Evolutionary conservation across 768 basidiomycete species (phyloP).

Genomic region (Lentinula sp.): DNA sequence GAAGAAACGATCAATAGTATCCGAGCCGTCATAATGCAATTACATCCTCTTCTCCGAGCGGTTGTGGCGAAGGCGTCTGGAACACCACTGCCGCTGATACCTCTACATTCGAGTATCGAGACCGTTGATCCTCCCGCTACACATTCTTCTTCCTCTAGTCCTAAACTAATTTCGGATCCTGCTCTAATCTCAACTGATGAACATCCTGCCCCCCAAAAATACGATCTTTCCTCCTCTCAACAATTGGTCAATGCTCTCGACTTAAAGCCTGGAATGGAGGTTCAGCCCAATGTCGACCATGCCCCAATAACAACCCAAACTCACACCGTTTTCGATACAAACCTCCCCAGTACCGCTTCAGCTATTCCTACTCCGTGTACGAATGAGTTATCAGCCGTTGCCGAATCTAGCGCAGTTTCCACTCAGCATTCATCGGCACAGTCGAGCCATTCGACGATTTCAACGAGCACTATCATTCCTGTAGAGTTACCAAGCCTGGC

Average conservation of each 20-base stretch:
- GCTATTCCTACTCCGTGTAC: background rate
- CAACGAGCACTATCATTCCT: conserved; percentile 70
- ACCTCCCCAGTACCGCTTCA: background rate
- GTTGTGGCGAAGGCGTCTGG: conserved; percentile 46
- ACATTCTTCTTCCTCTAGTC: background rate
- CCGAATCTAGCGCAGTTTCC: background rate
- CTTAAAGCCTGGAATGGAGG: background rate
- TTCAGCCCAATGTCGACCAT: background rate
- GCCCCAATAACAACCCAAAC: background rate
- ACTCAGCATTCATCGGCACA: conserved; percentile 5
- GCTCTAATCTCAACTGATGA: background rate
- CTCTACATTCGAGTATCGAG: background rate
- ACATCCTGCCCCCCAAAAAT: background rate
- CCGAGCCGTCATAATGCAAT: conserved; percentile 45
- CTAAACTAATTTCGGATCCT: background rate
- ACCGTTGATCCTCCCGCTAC: background rate
- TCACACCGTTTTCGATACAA: too few species aligned
- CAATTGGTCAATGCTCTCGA: background rate
- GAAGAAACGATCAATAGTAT: conserved; percentile 38
- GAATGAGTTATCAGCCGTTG: background rate
- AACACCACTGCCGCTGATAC: conserved; percentile 11
- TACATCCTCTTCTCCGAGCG: conserved; percentile 51
- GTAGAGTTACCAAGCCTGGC: conserved; percentile 48
- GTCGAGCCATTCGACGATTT: conserved; percentile 42
- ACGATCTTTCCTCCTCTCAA: background rate